A percentile compares a stretch with the other conserved stretches of the same genome.
Conservation (phyloP, 176 grass and related monocot species). For the Dendrocalamus sinicus region DNA sequence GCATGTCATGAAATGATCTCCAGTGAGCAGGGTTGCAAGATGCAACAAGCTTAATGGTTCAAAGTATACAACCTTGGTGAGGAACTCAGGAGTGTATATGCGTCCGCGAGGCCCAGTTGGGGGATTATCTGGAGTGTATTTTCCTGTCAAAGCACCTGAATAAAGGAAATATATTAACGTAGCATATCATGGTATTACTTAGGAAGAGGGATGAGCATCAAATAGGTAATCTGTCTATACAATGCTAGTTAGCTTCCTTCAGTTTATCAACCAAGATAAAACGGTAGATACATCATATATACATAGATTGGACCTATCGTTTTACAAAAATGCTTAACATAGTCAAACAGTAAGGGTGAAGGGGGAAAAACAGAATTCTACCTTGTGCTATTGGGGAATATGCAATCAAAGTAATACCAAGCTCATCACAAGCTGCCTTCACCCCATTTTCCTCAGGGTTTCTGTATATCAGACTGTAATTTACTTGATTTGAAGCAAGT, state of each 20-base stretch:
- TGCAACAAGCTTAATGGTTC: not conserved
- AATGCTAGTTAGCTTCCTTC: not conserved
- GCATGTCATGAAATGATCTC: constrained; percentile 25
- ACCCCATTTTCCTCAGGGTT: constrained; percentile 73
- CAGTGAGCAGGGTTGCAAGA: constrained; percentile 24
- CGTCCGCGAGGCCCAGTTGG: constrained; percentile 43
- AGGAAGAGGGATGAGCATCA: not conserved
- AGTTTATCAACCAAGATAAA: not conserved
- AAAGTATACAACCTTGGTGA: constrained; percentile 37
- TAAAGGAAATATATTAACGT: not conserved
- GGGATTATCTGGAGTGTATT: constrained; percentile 55
- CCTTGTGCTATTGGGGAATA: constrained; percentile 86
- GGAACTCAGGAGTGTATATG: constrained; percentile 58
- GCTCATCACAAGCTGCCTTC: constrained; percentile 74
- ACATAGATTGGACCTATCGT: not conserved
- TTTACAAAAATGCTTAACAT: not conserved
- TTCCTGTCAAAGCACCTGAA: constrained; percentile 57
- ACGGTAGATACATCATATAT: not conserved
- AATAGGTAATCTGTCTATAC: not conserved
- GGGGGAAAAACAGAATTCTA: constrained; percentile 1
- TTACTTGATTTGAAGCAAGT: constrained; percentile 83
- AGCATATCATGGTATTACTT: not conserved
- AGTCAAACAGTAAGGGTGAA: not conserved
- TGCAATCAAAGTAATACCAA: constrained; percentile 77
- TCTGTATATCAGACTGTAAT: constrained; percentile 81